These are phyloP conservation scores for Tricholoma saponaceum DNA, from an alignment of 768 basidiomycete species.

Conservation along the genomic window DNA sequence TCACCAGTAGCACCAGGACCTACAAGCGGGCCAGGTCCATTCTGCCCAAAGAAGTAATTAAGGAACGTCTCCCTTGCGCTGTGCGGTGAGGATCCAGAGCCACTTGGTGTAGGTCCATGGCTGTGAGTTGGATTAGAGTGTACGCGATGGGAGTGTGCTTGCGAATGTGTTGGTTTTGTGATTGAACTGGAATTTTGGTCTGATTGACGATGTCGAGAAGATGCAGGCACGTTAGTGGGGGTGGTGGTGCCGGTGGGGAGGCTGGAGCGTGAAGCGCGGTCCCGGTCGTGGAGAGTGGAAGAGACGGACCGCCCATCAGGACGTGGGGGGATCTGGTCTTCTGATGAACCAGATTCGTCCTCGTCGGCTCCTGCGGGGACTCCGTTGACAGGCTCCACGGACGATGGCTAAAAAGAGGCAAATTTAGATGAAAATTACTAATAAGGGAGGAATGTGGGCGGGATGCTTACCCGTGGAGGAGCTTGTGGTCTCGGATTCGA, in stretches of 20 bases:
- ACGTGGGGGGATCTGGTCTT: slow-evolving; percentile 52
- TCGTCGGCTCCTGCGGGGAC: slow-evolving; percentile 37
- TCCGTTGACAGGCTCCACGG: slow-evolving; percentile 61
- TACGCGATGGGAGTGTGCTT: slow-evolving; percentile 16
- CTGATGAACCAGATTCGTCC: slow-evolving; percentile 61
- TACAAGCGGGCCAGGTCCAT: slow-evolving; percentile 70
- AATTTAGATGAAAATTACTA: background rate
- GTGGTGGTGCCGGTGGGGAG: slow-evolving; percentile 26
- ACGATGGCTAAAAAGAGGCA: slow-evolving; percentile 45
- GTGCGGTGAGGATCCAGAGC: slow-evolving; percentile 38
- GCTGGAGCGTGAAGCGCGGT: slow-evolving; percentile 41
- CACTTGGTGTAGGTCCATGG: slow-evolving; percentile 21
- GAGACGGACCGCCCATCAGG: slow-evolving; percentile 66
- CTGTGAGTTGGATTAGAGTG: slow-evolving; percentile 29
- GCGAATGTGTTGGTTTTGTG: background rate
- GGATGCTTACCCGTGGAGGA: slow-evolving; percentile 49
- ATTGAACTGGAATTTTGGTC: slow-evolving; percentile 4
- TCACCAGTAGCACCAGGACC: slow-evolving; percentile 47
- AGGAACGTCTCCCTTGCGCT: slow-evolving; percentile 87
- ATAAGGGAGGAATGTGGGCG: background rate
- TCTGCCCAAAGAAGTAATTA: slow-evolving; percentile 96
- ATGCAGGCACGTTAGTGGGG: slow-evolving; percentile 25
- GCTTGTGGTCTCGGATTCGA: slow-evolving; percentile 38
- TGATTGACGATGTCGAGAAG: slow-evolving; percentile 29
- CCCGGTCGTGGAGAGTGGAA: slow-evolving; percentile 72